Conservation (phyloP, 208 protist genomes). For the Leishmania guyanensis region DNA sequence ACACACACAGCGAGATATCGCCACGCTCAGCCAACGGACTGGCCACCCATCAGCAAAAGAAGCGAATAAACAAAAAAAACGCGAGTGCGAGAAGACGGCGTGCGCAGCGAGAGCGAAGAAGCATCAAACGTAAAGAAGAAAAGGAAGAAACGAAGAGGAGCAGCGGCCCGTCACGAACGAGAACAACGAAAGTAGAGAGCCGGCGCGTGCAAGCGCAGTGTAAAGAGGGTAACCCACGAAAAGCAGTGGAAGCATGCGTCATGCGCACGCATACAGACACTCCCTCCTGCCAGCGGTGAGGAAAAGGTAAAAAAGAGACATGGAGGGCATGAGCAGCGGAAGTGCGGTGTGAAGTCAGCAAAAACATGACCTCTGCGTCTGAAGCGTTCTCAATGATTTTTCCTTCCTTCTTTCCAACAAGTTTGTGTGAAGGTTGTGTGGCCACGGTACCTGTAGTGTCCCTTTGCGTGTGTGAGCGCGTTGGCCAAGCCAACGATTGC, state of each 20-base stretch:
- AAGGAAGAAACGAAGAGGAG: not conserved
- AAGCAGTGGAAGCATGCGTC: not conserved
- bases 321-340: not conserved
- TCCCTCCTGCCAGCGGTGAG: not conserved
- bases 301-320: not conserved
- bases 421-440: not conserved
- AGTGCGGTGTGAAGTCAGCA: not conserved
- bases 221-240: not conserved
- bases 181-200: not conserved
- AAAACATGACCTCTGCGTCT: not conserved
- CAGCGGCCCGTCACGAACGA: not conserved
- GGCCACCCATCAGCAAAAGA: not conserved
- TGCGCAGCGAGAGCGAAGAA: not conserved
- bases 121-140: not conserved
- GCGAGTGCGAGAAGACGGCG: not conserved
- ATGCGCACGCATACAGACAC: not conserved
- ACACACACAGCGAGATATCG: not conserved
- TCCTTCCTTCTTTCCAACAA: not conserved
- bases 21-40: not conserved
- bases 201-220: not conserved
- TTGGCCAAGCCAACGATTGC: not conserved
- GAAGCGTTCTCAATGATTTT: not conserved
- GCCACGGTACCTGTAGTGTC: not conserved
- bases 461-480: not conserved
- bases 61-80: not conserved